Conservation (phyloP, 2,329 filamentous ascomycete species). For the Aspergillus persii region DNA sequence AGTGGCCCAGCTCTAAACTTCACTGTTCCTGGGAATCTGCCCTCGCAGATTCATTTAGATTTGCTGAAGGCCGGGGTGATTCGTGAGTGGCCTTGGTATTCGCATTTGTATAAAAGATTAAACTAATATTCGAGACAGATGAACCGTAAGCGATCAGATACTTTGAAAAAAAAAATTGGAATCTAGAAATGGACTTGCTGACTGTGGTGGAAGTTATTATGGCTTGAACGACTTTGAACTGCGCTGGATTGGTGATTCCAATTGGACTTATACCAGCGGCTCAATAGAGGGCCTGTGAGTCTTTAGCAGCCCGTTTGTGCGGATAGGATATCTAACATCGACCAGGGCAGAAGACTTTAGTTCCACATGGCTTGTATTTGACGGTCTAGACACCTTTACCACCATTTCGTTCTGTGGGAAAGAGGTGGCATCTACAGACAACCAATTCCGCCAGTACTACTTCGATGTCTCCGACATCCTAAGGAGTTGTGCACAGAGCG, state of each 20-base stretch:
- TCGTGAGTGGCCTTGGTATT: conserved; percentile 37
- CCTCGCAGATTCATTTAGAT: conserved; percentile 61
- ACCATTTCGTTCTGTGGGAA: conserved; percentile 56
- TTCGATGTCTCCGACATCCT: conserved; percentile 56
- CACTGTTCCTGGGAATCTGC: conserved; percentile 54
- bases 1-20: conserved; percentile 48
- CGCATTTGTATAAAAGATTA: not conserved
- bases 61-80: conserved; percentile 54
- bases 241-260: conserved; percentile 57
- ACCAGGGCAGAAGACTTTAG: conserved; percentile 29
- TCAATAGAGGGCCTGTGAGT: conserved; percentile 44
- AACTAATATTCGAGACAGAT: conserved; percentile 17
- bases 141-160: conserved; percentile 31
- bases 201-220: conserved; percentile 39
- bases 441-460: conserved; percentile 62
- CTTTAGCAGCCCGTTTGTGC: too few species aligned
- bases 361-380: conserved; percentile 58
- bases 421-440: conserved; percentile 56
- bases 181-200: not conserved
- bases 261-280: conserved; percentile 61
- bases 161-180: not conserved
- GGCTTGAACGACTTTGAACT: conserved; percentile 60
- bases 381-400: conserved; percentile 62
- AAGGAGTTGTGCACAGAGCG: conserved; percentile 37
- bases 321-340: not conserved